Evolutionary conservation across 2,329 filamentous ascomycete species (phyloP).

Genomic region (Colletotrichum tanaceti): DNA sequence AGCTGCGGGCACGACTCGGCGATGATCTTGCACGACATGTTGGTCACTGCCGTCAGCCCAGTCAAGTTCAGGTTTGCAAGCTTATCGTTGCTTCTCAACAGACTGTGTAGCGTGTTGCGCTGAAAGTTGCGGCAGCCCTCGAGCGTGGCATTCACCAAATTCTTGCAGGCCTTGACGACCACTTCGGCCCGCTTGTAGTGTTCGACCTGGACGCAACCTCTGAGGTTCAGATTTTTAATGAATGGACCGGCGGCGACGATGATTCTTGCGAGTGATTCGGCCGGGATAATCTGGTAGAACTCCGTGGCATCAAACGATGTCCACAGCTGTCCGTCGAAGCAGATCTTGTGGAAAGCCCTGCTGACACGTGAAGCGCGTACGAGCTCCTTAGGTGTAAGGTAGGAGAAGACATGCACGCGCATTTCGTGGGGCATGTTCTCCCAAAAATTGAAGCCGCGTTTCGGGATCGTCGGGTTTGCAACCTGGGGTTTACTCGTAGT

Average conservation of each 20-base stretch:
- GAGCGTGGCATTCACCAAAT: slow-evolving; percentile 86
- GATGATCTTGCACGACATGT: slow-evolving; percentile 87
- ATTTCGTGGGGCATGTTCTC: slow-evolving; percentile 84
- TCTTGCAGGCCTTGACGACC: slow-evolving; percentile 85
- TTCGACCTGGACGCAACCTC: slow-evolving; percentile 89
- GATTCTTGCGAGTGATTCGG: slow-evolving; percentile 84
- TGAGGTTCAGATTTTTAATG: slow-evolving; percentile 87
- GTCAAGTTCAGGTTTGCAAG: slow-evolving; percentile 89
- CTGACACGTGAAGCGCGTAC: slow-evolving; percentile 82
- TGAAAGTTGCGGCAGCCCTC: slow-evolving; percentile 91
- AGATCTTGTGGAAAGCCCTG: slow-evolving; percentile 81
- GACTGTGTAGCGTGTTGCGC: slow-evolving; percentile 78
- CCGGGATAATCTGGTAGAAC: slow-evolving; percentile 89
- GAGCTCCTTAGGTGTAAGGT: slow-evolving; percentile 82
- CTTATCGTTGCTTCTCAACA: slow-evolving; percentile 78
- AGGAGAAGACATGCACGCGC: slow-evolving; percentile 79
- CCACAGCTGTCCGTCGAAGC: slow-evolving; percentile 97
- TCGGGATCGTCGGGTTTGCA: slow-evolving; percentile 39
- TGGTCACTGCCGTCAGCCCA: slow-evolving; percentile 82
- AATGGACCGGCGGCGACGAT: slow-evolving; percentile 89
- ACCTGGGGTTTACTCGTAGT: slow-evolving; percentile 27
- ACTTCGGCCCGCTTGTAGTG: slow-evolving; percentile 82
- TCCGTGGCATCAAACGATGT: slow-evolving; percentile 83
- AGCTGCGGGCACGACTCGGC: slow-evolving; percentile 82
- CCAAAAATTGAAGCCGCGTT: slow-evolving; percentile 74